Evolutionary conservation across 176 grass and related monocot species (phyloP).

Genomic region (Rhynchospora pubera): DNA sequence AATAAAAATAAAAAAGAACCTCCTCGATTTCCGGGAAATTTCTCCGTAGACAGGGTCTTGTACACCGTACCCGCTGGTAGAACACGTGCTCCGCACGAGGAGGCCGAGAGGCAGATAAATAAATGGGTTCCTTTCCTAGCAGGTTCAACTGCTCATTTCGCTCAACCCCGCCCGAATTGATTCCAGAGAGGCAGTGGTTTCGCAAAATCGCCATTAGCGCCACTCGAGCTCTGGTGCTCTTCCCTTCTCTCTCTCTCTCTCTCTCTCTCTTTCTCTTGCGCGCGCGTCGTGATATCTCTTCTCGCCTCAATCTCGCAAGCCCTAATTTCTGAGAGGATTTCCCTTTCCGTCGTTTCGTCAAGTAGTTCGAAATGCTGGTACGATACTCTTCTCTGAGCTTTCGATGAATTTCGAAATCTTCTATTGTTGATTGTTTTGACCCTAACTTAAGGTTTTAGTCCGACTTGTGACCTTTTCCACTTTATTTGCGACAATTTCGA

Average conservation of each 20-base stretch:
- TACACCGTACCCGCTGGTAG: not conserved
- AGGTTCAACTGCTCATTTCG: not conserved
- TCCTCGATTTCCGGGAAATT: not conserved
- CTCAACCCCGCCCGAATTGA: not conserved
- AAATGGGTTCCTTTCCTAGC: no score
- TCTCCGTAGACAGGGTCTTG: not conserved
- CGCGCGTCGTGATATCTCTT: not conserved
- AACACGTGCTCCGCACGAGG: not conserved
- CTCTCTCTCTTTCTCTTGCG: not conserved
- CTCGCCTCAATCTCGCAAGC: not conserved
- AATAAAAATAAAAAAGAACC: no score
- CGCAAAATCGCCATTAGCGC: conserved; percentile 4
- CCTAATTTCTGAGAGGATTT: not conserved
- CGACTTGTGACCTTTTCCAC: not conserved
- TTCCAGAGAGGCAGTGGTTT: not conserved
- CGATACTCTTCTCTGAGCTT: not conserved
- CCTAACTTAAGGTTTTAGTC: not conserved
- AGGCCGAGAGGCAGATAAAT: not conserved
- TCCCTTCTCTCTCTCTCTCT: not conserved
- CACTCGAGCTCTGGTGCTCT: not conserved
- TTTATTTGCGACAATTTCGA: not conserved
- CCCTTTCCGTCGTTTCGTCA: not conserved
- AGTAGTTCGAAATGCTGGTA: not conserved
- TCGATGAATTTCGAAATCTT: not conserved
- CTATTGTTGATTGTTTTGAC: not conserved